Evolutionary conservation across 2,329 filamentous ascomycete genomes (phyloP).

Genomic region (Penicillium paneum): DNA sequence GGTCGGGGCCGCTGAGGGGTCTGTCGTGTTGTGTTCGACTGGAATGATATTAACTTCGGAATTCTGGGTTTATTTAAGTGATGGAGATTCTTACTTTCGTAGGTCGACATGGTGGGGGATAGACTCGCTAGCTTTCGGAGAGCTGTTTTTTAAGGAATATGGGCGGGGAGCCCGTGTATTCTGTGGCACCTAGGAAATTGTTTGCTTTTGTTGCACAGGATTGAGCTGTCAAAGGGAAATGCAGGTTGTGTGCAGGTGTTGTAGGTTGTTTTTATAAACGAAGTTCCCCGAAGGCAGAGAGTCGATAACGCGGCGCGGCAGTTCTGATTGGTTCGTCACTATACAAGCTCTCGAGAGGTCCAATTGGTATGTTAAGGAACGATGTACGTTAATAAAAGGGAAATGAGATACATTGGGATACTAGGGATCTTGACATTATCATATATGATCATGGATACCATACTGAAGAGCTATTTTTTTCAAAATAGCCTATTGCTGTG

Average conservation of each 20-base stretch:
- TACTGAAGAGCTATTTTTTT: background rate
- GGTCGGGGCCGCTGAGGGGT: constrained; percentile 24
- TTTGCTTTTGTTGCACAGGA: constrained; percentile 5
- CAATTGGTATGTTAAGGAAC: background rate
- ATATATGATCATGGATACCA: background rate
- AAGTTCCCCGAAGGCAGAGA: constrained; percentile 16
- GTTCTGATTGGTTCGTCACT: background rate
- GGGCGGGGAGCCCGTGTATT: constrained; percentile 5
- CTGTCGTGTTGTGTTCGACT: constrained; percentile 45
- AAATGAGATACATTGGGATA: background rate
- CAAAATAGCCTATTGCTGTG: too few relatives aligned
- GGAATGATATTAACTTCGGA: constrained; percentile 6
- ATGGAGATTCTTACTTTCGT: constrained; percentile 35
- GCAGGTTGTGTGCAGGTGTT: background rate
- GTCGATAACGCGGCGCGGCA: constrained; percentile 24
- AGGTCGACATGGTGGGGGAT: constrained; percentile 39
- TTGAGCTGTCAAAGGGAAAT: background rate
- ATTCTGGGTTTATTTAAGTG: background rate
- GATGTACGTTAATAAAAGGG: background rate
- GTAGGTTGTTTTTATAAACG: background rate
- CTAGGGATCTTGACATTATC: background rate
- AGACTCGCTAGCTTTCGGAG: constrained; percentile 5
- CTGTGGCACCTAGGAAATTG: constrained; percentile 10
- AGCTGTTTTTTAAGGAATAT: constrained; percentile 2
- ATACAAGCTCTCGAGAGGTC: background rate